These are phyloP conservation scores for Bidens hawaiensis DNA, from an alignment of 140 eudicot species.

Conservation along the genomic window DNA sequence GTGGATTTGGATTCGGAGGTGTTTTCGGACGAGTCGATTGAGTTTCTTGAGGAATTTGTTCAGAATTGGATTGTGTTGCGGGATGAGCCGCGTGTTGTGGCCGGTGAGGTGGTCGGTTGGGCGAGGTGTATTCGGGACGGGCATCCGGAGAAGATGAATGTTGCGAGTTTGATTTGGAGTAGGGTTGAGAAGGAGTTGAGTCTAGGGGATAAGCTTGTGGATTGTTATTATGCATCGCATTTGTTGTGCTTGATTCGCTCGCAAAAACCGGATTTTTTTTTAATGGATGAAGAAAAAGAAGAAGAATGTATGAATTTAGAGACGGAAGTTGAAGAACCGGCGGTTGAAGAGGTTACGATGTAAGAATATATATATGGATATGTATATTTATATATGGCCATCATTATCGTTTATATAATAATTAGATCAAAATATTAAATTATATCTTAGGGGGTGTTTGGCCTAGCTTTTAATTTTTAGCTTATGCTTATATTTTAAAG, in stretches of 20 bases:
- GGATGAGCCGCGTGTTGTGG: conserved; percentile 54
- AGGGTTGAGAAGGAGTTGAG: conserved; percentile 82
- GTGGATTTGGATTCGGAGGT: conserved; percentile 44
- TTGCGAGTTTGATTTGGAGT: conserved; percentile 73
- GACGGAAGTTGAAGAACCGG: conserved; percentile 17
- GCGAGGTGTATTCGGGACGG: conserved; percentile 58
- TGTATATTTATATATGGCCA: no score
- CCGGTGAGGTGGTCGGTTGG: conserved; percentile 51
- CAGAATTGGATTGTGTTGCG: conserved; percentile 65
- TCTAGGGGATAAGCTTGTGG: conserved; percentile 43
- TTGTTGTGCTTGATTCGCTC: conserved; percentile 58
- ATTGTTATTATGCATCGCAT: conserved; percentile 86
- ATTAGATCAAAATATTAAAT: no score
- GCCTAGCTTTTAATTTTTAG: no score
- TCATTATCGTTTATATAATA: no score
- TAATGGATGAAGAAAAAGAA: conserved; percentile 19
- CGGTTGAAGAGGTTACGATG: conserved; percentile 19
- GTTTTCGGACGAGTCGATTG: conserved; percentile 41
- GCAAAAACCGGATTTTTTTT: conserved; percentile 29
- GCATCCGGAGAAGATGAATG: conserved; percentile 73
- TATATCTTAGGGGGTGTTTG: no score
- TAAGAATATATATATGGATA: no score
- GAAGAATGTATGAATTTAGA: no score
- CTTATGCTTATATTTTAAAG: no score
- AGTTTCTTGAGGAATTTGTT: conserved; percentile 59